Percentiles rank a stretch among this genome's conserved stretches.
phyloP scores from a whole-genome alignment of 1,284 basidiomycete genomes.

The Meripilus lineatus region DNA sequence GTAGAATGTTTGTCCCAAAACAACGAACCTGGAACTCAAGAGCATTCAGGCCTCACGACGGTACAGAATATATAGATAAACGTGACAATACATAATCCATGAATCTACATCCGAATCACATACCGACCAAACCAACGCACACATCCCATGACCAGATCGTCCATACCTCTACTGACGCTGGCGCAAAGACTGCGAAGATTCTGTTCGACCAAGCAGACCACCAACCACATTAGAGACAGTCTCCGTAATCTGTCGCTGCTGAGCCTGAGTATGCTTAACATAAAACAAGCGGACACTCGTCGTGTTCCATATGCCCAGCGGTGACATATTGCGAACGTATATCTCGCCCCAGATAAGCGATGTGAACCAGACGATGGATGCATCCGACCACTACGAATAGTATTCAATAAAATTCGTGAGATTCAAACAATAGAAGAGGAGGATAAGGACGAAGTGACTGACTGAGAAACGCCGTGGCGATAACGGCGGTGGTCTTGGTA shows the following conservation, averaged over 20 bases:
- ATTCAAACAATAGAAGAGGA: neutral
- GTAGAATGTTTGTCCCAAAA: no score
- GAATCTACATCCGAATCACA: no score
- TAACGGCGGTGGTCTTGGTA: constrained; percentile 66
- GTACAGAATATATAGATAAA: no score
- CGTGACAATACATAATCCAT: no score
- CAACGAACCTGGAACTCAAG: no score
- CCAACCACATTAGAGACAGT: constrained; percentile 75
- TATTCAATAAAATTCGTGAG: constrained; percentile 9
- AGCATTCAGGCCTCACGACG: no score
- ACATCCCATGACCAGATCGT: no score
- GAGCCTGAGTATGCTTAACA: constrained; percentile 75
- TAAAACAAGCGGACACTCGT: constrained; percentile 86
- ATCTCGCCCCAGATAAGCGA: constrained; percentile 91
- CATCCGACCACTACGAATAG: constrained; percentile 73
- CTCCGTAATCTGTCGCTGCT: constrained; percentile 68
- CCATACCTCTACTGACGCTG: constrained; percentile 15
- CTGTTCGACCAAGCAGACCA: constrained; percentile 41
- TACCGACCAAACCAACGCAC: neutral
- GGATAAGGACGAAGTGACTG: no score
- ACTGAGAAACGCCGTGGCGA: constrained; percentile 73
- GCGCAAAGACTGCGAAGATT: constrained; percentile 26
- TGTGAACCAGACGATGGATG: constrained; percentile 85
- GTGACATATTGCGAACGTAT: constrained; percentile 83
- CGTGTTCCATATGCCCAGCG: constrained; percentile 81